These are phyloP conservation scores for Zymoseptoria ardabiliae DNA, from an alignment of 2,329 filamentous ascomycete species.

Conservation along the genomic window DNA sequence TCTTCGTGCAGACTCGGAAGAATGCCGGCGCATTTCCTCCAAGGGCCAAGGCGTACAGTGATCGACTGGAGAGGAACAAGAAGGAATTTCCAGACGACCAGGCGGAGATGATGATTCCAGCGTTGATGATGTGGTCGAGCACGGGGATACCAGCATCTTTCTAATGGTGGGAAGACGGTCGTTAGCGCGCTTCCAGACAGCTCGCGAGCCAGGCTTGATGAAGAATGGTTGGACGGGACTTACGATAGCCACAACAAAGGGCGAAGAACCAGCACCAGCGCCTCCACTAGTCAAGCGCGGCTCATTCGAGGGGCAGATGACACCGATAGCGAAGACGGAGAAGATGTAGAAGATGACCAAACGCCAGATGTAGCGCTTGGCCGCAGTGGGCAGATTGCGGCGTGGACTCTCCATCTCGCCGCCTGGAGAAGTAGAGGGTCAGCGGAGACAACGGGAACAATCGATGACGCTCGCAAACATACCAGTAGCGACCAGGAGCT, in stretches of 20 bases:
- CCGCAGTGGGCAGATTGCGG: slow-evolving; percentile 53
- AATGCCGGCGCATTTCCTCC: slow-evolving; percentile 55
- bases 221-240: background rate
- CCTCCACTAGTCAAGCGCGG: slow-evolving; percentile 38
- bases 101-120: slow-evolving; percentile 58
- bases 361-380: slow-evolving; percentile 54
- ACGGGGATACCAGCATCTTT: slow-evolving; percentile 45
- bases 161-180: background rate
- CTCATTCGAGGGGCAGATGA: slow-evolving; percentile 52
- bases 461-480: slow-evolving; percentile 12
- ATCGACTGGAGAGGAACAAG: slow-evolving; percentile 46
- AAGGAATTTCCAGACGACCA: slow-evolving; percentile 51
- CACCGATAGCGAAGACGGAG: slow-evolving; percentile 52
- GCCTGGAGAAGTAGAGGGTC: slow-evolving; percentile 22
- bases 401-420: slow-evolving; percentile 53
- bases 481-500: slow-evolving; percentile 46
- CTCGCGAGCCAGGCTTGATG: too few relatives aligned
- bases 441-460: background rate
- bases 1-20: slow-evolving; percentile 50
- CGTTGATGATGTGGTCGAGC: slow-evolving; percentile 62
- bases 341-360: slow-evolving; percentile 55
- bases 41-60: slow-evolving; percentile 49
- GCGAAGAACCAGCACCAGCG: slow-evolving; percentile 13
- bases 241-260: slow-evolving; percentile 32
- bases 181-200: too few relatives aligned